Percentiles rank a stretch among this genome's conserved stretches.
Evolutionary conservation across 75 land plant species (phyloP).

Genomic region (Pseudotsuga menziesii): DNA sequence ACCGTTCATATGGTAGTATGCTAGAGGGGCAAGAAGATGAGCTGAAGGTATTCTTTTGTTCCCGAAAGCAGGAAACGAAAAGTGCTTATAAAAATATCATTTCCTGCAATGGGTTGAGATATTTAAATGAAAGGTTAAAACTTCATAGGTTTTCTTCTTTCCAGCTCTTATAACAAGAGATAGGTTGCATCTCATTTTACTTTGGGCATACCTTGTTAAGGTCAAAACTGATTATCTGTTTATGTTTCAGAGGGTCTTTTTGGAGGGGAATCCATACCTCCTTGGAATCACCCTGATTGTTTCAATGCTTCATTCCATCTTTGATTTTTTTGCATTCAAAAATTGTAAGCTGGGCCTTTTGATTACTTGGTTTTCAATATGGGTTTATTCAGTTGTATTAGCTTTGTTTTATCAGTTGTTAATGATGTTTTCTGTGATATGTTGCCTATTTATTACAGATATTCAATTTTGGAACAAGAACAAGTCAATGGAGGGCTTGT

Average conservation of each 20-base stretch:
- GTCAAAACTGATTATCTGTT: slow-evolving; percentile 2
- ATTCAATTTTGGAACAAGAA: slow-evolving; percentile 99
- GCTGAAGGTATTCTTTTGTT: slow-evolving; percentile 62
- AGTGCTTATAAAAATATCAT: not conserved
- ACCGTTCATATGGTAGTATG: slow-evolving; percentile 96
- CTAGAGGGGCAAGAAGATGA: slow-evolving; percentile 98
- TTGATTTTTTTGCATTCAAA: slow-evolving; percentile 95
- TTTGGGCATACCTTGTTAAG: not conserved
- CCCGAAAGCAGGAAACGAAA: not conserved
- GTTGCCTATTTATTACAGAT: slow-evolving; percentile 37
- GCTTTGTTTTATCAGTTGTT: not conserved
- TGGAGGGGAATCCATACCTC: slow-evolving; percentile 96
- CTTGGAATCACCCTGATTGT: slow-evolving; percentile 80
- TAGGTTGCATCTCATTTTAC: not conserved
- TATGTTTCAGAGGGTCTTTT: slow-evolving; percentile 75
- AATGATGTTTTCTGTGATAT: not conserved
- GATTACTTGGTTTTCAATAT: slow-evolving; percentile 4
- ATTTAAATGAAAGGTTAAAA: not conserved
- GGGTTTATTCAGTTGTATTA: not conserved
- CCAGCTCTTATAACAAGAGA: not conserved
- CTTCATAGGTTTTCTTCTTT: not conserved
- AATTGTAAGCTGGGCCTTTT: slow-evolving; percentile 51
- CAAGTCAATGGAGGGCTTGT: slow-evolving; percentile 98
- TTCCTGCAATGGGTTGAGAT: not conserved
- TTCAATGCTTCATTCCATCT: slow-evolving; percentile 82